phyloP scores from a whole-genome alignment of 768 basidiomycete genomes.

The Calocera viscosa region DNA sequence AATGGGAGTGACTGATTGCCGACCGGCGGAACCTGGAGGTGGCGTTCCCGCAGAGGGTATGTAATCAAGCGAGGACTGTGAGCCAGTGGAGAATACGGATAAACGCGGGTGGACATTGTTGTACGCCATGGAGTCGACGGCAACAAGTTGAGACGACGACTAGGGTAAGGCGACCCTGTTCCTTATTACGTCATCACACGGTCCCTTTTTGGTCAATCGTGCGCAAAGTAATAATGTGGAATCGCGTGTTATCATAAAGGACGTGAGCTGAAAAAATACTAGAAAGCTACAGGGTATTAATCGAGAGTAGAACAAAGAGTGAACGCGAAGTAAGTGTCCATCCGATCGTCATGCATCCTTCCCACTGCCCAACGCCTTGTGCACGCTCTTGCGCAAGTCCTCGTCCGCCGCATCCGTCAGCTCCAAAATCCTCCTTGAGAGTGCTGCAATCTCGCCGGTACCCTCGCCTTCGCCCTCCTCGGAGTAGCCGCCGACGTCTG shows the following conservation, averaged over 20 bases:
- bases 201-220: too few relatives aligned
- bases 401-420: slow-evolving; percentile 58
- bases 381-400: slow-evolving; percentile 26
- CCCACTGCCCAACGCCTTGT: not conserved
- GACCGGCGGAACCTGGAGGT: slow-evolving; percentile 47
- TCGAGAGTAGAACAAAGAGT: not conserved
- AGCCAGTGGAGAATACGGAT: slow-evolving; percentile 20
- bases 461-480: slow-evolving; percentile 64
- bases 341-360: not conserved
- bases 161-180: too few relatives aligned
- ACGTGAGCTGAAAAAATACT: not conserved
- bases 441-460: slow-evolving; percentile 77
- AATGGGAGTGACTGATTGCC: slow-evolving; percentile 32
- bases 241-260: not conserved
- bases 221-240: not conserved
- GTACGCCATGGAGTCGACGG: not conserved
- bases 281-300: slow-evolving; percentile 1
- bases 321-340: not conserved
- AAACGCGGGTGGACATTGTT: slow-evolving; percentile 17
- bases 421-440: slow-evolving; percentile 75
- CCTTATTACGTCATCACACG: too few relatives aligned
- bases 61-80: slow-evolving; percentile 30
- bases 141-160: not conserved
- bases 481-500: slow-evolving; percentile 58
- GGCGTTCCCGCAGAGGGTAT: slow-evolving; percentile 36